phyloP scores from a whole-genome alignment of 73 alveolate genomes.

The Tetrahymena borealis region DNA sequence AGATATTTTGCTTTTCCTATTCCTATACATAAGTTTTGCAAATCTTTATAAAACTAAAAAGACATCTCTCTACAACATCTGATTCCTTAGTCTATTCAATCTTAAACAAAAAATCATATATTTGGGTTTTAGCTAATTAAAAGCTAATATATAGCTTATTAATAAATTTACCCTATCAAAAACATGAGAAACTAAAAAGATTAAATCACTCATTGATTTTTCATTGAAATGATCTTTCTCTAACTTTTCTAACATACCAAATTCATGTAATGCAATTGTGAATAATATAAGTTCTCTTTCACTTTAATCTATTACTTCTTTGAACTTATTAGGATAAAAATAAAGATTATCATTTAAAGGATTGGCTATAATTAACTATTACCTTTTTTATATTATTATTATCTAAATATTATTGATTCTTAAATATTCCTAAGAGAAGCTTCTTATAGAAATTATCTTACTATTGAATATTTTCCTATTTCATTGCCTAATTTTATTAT shows the following conservation, averaged over 20 bases:
- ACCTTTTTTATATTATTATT: not conserved
- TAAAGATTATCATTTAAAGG: not conserved
- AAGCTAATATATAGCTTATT: not conserved
- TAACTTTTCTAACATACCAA: not conserved
- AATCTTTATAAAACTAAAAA: not conserved
- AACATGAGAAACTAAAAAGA: not conserved
- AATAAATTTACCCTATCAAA: not conserved
- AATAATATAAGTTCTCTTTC: not conserved
- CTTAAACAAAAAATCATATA: not conserved
- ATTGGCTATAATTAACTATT: not conserved
- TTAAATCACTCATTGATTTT: not conserved
- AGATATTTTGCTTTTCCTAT: not conserved
- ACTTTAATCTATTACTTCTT: not conserved
- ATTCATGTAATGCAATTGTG: not conserved
- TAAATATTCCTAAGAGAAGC: not conserved
- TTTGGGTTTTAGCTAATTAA: not conserved
- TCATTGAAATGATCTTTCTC: not conserved
- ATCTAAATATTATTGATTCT: not conserved
- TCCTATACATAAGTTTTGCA: not conserved
- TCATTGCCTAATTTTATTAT: not conserved
- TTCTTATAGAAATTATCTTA: not conserved
- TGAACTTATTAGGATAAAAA: not conserved
- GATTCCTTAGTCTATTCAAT: not conserved
- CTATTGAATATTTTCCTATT: not conserved
- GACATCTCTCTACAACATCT: not conserved